Conservation (phyloP, 2,329 filamentous ascomycete species). For the Penicillium hordei region DNA sequence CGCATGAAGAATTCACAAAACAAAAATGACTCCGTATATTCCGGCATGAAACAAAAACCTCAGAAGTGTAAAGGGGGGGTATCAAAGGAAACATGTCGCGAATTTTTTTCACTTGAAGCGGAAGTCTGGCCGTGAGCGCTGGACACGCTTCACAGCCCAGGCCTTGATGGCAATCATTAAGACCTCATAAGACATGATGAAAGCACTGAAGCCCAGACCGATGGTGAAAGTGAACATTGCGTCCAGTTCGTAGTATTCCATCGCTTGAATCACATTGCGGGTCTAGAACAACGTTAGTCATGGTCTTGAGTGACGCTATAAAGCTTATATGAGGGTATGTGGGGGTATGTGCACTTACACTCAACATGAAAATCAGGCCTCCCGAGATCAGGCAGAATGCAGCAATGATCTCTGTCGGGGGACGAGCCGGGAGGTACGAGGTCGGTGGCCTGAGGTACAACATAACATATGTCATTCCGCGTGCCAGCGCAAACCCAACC, state of each 20-base stretch:
- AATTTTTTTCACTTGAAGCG: constrained; percentile 29
- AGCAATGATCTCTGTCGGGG: constrained; percentile 84
- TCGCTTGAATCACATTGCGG: constrained; percentile 71
- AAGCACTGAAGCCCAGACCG: constrained; percentile 75
- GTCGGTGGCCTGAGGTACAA: constrained; percentile 77
- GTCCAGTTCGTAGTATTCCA: constrained; percentile 74
- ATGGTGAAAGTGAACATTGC: constrained; percentile 94
- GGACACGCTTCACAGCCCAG: constrained; percentile 64
- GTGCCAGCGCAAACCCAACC: constrained; percentile 74
- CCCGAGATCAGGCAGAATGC: constrained; percentile 85
- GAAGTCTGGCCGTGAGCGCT: constrained; percentile 31
- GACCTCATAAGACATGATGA: constrained; percentile 84
- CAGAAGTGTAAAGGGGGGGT: constrained; percentile 20
- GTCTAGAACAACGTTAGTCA: constrained; percentile 52
- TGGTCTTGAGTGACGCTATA: constrained; percentile 6
- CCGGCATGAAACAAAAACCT: constrained; percentile 3
- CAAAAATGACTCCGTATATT: constrained; percentile 1
- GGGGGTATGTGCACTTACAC: constrained; percentile 56
- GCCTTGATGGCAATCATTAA: constrained; percentile 80
- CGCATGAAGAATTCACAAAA: neutral
- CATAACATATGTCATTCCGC: constrained; percentile 75
- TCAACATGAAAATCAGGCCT: constrained; percentile 89
- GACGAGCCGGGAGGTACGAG: constrained; percentile 76
- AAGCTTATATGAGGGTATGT: neutral
- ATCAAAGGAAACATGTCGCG: constrained; percentile 14